These are phyloP conservation scores for Meira miltonrushii DNA, from an alignment of 1,284 basidiomycete genomes.

Conservation along the genomic window DNA sequence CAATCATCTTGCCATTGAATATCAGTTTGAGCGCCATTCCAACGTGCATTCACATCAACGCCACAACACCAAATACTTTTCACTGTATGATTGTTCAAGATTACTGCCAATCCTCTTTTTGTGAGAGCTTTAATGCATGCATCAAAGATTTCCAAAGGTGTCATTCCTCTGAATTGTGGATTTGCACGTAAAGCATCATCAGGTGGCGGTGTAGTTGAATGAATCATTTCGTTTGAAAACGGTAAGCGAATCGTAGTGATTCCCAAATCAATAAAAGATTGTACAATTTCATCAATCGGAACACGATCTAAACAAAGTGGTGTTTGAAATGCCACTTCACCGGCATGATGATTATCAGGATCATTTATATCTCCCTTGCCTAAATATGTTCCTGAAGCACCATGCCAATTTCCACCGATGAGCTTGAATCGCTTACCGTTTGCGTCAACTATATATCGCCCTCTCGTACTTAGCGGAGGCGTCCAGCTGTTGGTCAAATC, in stretches of 20 bases:
- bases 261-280: constrained; percentile 13
- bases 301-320: constrained; percentile 17
- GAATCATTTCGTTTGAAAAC: constrained; percentile 20
- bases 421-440: constrained; percentile 14
- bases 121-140: constrained; percentile 13
- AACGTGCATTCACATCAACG: constrained; percentile 14
- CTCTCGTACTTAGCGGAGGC: constrained; percentile 17
- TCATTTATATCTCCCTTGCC: constrained; percentile 11
- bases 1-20: constrained; percentile 15
- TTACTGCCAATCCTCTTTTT: constrained; percentile 17
- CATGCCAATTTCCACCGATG: constrained; percentile 17
- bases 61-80: constrained; percentile 21
- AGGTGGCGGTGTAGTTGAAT: constrained; percentile 8
- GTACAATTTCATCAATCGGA: constrained; percentile 15
- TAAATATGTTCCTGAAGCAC: constrained; percentile 18
- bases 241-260: constrained; percentile 17
- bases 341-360: constrained; percentile 16
- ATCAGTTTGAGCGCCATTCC: constrained; percentile 15
- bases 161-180: constrained; percentile 16
- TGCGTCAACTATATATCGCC: constrained; percentile 18
- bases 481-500: constrained; percentile 6
- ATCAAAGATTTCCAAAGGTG: constrained; percentile 17
- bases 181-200: constrained; percentile 14
- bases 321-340: constrained; percentile 17
- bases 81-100: constrained; percentile 18